phyloP scores from a whole-genome alignment of 768 basidiomycete genomes.

The Lactarius sp. region DNA sequence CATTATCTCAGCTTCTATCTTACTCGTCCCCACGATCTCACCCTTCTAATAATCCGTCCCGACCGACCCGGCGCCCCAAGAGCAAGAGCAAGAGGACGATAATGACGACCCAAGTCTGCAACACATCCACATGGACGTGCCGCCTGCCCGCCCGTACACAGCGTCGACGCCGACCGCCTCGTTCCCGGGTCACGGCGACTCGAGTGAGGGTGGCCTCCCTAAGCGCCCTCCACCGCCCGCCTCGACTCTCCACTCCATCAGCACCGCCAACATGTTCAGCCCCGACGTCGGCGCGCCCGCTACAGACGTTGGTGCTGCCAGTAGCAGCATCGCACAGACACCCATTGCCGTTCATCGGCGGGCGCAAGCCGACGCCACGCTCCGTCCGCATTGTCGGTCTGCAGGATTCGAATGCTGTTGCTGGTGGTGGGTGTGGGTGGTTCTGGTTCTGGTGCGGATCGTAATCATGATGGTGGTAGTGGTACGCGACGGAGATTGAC shows the following conservation, averaged over 20 bases:
- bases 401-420: constrained; percentile 36
- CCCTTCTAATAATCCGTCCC: too few relatives aligned
- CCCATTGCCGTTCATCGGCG: constrained; percentile 41
- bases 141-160: too few relatives aligned
- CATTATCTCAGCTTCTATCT: too few relatives aligned
- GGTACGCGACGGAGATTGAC: constrained; percentile 28
- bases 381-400: constrained; percentile 78
- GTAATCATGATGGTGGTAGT: neutral
- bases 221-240: constrained; percentile 75
- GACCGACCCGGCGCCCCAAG: neutral
- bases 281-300: neutral
- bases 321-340: constrained; percentile 9
- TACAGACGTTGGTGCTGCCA: neutral
- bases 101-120: neutral
- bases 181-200: constrained; percentile 8
- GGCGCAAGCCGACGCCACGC: constrained; percentile 75
- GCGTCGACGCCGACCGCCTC: neutral
- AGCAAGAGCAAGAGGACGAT: neutral
- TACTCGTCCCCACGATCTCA: too few relatives aligned
- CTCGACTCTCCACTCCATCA: constrained; percentile 62
- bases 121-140: too few relatives aligned
- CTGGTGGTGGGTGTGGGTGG: neutral
- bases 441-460: neutral
- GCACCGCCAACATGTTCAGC: constrained; percentile 29
- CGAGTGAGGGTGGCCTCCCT: constrained; percentile 66